phyloP scores from a whole-genome alignment of 1,139 yeast genomes.

The Yamadazyma diospyri region DNA sequence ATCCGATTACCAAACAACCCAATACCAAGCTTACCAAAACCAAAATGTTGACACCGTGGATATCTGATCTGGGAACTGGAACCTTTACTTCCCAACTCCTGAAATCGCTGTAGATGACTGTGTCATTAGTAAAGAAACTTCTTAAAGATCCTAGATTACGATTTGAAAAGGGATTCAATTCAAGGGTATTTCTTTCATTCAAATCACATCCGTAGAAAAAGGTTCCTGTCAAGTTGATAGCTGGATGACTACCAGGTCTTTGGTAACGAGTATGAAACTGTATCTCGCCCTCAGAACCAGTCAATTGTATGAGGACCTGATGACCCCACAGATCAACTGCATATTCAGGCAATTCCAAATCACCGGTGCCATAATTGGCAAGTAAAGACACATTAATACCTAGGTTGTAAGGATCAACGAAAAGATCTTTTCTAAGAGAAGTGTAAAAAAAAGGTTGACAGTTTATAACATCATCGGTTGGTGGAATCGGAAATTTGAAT shows the following conservation, averaged over 20 bases:
- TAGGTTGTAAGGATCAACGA: constrained; percentile 42
- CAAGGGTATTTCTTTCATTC: constrained; percentile 25
- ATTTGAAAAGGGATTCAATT: constrained; percentile 38
- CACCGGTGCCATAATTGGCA: constrained; percentile 30
- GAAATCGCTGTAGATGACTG: constrained; percentile 35
- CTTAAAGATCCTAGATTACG: constrained; percentile 23
- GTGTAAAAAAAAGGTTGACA: constrained; percentile 36
- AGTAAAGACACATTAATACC: constrained; percentile 20
- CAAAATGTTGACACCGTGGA: constrained; percentile 13
- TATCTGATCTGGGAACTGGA: constrained; percentile 6
- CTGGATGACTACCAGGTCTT: constrained; percentile 20
- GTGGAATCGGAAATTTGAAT: constrained; percentile 14
- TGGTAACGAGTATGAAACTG: constrained; percentile 41
- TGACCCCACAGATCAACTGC: constrained; percentile 39
- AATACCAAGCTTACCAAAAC: constrained; percentile 12
- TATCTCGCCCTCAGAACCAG: constrained; percentile 16
- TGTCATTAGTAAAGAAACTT: constrained; percentile 37
- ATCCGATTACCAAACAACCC: constrained; percentile 13
- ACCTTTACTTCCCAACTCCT: neutral
- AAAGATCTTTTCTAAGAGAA: constrained; percentile 30
- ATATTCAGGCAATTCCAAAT: constrained; percentile 45
- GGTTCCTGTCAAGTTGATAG: constrained; percentile 17
- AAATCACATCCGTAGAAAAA: constrained; percentile 33
- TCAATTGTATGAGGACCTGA: constrained; percentile 32
- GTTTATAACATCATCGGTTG: constrained; percentile 23